A percentile compares a stretch with the other conserved stretches of the same genome.
Conservation (phyloP, 2,329 filamentous ascomycete species). For the Hirsutella rhossiliensis region DNA sequence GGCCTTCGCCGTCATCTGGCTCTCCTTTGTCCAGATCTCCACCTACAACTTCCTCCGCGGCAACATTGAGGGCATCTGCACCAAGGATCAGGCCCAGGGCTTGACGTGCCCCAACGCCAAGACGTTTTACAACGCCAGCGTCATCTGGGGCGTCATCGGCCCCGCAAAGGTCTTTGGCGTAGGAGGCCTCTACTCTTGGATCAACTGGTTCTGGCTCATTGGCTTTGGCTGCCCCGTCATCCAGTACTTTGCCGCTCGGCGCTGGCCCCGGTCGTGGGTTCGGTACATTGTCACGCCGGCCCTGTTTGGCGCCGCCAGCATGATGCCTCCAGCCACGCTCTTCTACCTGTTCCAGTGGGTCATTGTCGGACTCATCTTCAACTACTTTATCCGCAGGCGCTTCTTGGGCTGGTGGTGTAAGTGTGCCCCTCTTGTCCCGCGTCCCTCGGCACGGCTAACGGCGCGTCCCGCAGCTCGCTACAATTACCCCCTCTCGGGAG, state of each 20-base stretch:
- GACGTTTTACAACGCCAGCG: conserved; percentile 47
- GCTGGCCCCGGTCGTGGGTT: conserved; percentile 31
- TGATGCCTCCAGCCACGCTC: conserved; percentile 42
- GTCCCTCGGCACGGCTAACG: not conserved
- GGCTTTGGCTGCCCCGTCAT: conserved; percentile 34
- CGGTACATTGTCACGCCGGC: conserved; percentile 40
- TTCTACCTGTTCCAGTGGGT: conserved; percentile 44
- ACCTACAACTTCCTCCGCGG: conserved; percentile 27
- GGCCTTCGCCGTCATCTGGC: conserved; percentile 26
- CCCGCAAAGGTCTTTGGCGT: conserved; percentile 20
- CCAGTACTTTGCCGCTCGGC: conserved; percentile 35
- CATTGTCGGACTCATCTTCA: conserved; percentile 42
- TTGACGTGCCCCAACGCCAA: conserved; percentile 45
- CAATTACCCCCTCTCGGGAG: conserved; percentile 48
- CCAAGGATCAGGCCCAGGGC: conserved; percentile 29
- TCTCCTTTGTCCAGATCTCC: conserved; percentile 24
- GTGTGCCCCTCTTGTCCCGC: conserved; percentile 11
- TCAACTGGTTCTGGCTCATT: conserved; percentile 45
- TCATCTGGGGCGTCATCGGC: conserved; percentile 50
- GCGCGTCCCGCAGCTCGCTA: conserved; percentile 19
- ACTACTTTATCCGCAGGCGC: conserved; percentile 35
- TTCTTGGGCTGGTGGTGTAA: conserved; percentile 43
- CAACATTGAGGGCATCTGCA: conserved; percentile 43
- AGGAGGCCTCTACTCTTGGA: conserved; percentile 30
- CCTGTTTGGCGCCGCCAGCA: conserved; percentile 35